phyloP scores from a whole-genome alignment of 192 early-diverging fungal genomes.

The Backusella liffmaniae region DNA sequence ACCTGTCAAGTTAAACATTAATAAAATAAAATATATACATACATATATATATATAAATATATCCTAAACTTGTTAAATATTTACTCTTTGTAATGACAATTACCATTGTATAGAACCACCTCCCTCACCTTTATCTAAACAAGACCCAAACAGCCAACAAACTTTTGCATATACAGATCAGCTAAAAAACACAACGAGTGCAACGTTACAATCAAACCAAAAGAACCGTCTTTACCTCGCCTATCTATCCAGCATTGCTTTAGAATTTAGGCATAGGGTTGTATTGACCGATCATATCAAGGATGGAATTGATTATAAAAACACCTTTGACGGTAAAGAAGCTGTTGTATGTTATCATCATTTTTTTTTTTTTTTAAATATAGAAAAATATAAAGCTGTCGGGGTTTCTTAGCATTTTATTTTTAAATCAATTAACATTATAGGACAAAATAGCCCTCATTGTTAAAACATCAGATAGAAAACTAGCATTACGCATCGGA shows the following conservation, averaged over 20 bases:
- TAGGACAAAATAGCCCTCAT: conserved; percentile 64
- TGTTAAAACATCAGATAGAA: conserved; percentile 82
- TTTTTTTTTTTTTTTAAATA: background rate
- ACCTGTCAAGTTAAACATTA: conserved; percentile 7
- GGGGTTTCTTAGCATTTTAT: background rate
- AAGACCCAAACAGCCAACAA: background rate
- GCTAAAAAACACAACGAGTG: background rate
- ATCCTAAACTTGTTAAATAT: background rate
- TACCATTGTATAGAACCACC: background rate
- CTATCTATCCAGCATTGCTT: conserved; percentile 68
- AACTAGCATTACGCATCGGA: conserved; percentile 85
- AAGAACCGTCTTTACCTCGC: conserved; percentile 61
- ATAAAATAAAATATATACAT: background rate
- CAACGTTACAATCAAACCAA: background rate
- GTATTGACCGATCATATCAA: conserved; percentile 63
- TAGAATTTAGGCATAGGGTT: conserved; percentile 62
- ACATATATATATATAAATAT: background rate
- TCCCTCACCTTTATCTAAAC: background rate
- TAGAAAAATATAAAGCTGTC: background rate
- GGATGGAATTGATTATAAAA: conserved; percentile 79
- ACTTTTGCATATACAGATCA: background rate
- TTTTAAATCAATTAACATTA: conserved; percentile 5
- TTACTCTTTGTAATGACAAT: background rate
- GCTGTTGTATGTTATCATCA: conserved; percentile 65
- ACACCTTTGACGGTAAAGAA: conserved; percentile 83